A percentile compares a stretch with the other conserved stretches of the same genome.
Evolutionary conservation across 257 asterid genomes (phyloP).

Genomic region (Solanum paucissectum): DNA sequence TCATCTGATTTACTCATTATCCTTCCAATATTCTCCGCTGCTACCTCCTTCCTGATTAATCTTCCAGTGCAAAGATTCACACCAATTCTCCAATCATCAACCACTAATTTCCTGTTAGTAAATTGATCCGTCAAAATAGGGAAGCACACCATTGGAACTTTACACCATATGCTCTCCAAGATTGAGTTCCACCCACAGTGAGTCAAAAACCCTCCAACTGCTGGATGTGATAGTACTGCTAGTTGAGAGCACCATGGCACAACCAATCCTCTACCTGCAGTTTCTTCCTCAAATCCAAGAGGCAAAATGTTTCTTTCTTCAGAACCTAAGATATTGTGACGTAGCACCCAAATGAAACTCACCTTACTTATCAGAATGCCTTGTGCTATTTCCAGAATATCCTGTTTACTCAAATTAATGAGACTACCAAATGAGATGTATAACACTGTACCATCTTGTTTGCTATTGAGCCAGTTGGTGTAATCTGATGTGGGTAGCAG

Average conservation of each 20-base stretch:
- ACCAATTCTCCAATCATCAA: constrained; percentile 3
- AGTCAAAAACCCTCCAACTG: constrained; percentile 1
- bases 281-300: background rate
- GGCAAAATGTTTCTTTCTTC: constrained; percentile 2
- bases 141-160: constrained; percentile 3
- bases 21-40: background rate
- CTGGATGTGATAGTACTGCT: constrained; percentile 11
- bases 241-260: constrained; percentile 12
- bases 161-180: constrained; percentile 1
- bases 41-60: background rate
- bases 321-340: constrained; percentile 1
- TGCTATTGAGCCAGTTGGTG: constrained; percentile 11
- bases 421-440: constrained; percentile 19
- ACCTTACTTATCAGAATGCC: constrained; percentile 3
- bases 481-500: constrained; percentile 5
- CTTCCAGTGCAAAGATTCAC: background rate
- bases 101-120: constrained; percentile 3
- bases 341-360: constrained; percentile 15
- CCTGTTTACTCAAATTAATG: background rate
- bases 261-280: constrained; percentile 3
- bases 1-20: background rate
- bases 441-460: constrained; percentile 7
- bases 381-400: constrained; percentile 10
- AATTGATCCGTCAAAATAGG: constrained; percentile 2
- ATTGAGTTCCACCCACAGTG: constrained; percentile 10